Base-by-base conservation (phyloP, 1,139 yeast genomes). In the Hansenula lynferdii region DNA sequence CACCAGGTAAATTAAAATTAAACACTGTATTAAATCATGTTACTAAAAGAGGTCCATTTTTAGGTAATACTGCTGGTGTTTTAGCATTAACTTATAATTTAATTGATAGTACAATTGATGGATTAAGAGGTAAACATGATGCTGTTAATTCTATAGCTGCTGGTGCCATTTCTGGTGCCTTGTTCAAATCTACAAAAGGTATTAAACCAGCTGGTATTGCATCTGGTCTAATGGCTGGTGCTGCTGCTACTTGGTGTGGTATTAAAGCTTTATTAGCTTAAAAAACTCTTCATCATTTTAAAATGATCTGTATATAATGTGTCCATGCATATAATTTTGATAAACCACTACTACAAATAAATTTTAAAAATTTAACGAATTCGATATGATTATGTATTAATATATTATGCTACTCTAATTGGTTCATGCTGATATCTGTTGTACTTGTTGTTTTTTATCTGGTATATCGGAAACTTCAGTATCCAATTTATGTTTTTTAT, bases 1-100 rank as follows among this genome's bases (percentile, higher is more conserved):
- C 90, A 23, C 78, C 95, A 8, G 67, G 67, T 22, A 85, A 84
- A 61, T 74, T 92, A 58, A 80, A 87, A 62, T 70, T 90, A 49
- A 92, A 92, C 69, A 89, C 96, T 19, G 73, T 92, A 37, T 76
- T 92, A 58, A 92, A 92, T 71, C 89, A 87, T 57, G 77, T 92
- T 57, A 92, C 98, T 31, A 83, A 89, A 58, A 80, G 96, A 62
- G 98, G 98, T 41, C 98, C 98, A 23, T 90, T 78, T 63, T 67
- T 90, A 58, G 98, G 97, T 52, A 92, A 92, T 69, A 80, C 84
- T 35, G 95, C 96, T 11, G 98, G 97, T 66, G 95, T 89, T 18
- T 73, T 92, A 55, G 96, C 97, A 26, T 67, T 92, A 55, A 76
- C 85, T 45, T 92, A 92, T 65, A 92, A 92, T 67, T 64, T 90